Conservation (phyloP, 768 basidiomycete genomes). For the Suillus subluteus region DNA sequence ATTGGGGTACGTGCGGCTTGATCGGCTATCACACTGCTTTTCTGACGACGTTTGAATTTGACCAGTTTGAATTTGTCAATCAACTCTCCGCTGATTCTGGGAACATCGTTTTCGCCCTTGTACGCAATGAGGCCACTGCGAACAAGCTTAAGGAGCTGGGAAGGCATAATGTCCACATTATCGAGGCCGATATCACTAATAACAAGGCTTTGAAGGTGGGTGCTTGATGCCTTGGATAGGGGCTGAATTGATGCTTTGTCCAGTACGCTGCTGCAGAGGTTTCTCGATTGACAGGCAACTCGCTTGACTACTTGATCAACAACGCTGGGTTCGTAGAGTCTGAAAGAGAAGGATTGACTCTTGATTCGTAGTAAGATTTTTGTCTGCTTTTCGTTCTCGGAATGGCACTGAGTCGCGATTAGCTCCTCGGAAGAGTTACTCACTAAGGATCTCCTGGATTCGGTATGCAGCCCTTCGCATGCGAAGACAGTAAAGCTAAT, state of each 20-base stretch:
- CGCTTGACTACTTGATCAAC: conserved; percentile 42
- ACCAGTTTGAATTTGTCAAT: conserved; percentile 28
- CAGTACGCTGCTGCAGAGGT: conserved; percentile 34
- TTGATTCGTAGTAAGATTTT: conserved; percentile 24
- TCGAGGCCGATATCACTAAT: conserved; percentile 43
- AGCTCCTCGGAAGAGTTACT: conserved; percentile 26
- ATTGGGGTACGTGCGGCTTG: conserved; percentile 24
- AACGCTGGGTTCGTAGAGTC: conserved; percentile 34
- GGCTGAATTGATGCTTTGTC: not conserved
- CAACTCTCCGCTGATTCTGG: conserved; percentile 24
- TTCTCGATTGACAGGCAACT: conserved; percentile 34
- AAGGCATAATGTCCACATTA: conserved; percentile 34
- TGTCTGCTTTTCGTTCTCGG: not conserved
- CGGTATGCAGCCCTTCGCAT: conserved; percentile 17
- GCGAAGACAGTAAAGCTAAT: not conserved
- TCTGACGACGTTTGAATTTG: conserved; percentile 2
- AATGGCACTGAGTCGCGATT: not conserved
- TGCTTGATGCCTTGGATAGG: not conserved
- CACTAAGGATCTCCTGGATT: conserved; percentile 24
- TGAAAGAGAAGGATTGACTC: conserved; percentile 5
- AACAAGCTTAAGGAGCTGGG: conserved; percentile 17
- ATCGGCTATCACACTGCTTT: not conserved
- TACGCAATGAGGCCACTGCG: conserved; percentile 27
- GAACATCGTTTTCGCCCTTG: conserved; percentile 31
- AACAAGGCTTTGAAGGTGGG: conserved; percentile 32